Evolutionary conservation across 2,329 filamentous ascomycete genomes (phyloP), one percentile per base, ranked within the genome.

Genomic region (Alternaria burnsii): DNA sequence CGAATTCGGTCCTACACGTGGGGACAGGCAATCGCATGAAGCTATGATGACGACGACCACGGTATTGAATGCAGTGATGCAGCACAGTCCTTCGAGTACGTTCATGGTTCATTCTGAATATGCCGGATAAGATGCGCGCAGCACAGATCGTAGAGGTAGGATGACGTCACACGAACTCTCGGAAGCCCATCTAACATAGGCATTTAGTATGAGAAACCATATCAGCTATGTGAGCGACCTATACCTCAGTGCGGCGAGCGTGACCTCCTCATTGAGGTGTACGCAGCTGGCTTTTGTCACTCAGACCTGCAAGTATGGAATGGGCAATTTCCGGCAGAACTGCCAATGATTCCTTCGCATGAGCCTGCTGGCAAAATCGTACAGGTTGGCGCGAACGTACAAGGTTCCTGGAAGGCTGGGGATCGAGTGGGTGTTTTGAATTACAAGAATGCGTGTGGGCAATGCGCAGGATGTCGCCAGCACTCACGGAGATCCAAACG

Each of bases 331-430:
- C 55, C 61, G 7, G 58, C 69, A 7, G 57, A 68, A 1, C 67
- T 75, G 11, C 74, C 75, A 4, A 69, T 77, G 41, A 71, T 75
- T 18, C 72, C 72, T 5, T 78, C 74, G 12, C 76, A 77, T 55
- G 76, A 78, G 46, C 74, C 75, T 6, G 72, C 72, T 18, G 75
- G 74, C 11, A 72, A 61, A 10, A 71, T 77, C 12, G 70, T 72
- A 8, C 63, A 67, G 30, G 54, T 71, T 16, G 75, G 75, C 14
- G 32, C 67, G 5, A 48, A 72, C 26, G 76, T 70, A 1, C 46
- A 72, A 20, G 69, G 63, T 12, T 52, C 47, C n/a, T 76, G 74
- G 68, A 67, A 68, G 11, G 55, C 73, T 12, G 71, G 74, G 9
- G 69, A 76, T 42, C 74, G 75, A 16, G 74, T 77, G 16, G 75